phyloP scores from a whole-genome alignment of 163 green algal species.

The Scenedesmus sp. region DNA sequence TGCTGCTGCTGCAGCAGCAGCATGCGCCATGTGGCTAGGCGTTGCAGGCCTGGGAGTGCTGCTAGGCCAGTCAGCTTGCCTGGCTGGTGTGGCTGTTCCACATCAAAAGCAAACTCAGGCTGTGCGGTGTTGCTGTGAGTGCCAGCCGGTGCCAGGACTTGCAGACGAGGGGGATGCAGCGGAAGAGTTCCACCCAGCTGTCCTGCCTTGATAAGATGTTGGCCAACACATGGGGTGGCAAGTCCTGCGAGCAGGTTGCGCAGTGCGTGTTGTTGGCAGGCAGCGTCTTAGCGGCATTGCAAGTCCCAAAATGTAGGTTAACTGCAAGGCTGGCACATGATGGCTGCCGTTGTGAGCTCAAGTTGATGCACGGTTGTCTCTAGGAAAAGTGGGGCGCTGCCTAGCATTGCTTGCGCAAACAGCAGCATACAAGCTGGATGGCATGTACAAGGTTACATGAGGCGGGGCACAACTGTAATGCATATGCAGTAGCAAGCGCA shows the following conservation, averaged over 20 bases:
- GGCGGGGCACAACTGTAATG: too few species aligned
- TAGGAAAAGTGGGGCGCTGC: too few species aligned
- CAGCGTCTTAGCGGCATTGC: neutral
- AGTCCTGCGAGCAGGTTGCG: slow-evolving; percentile 4
- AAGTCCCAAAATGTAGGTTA: neutral
- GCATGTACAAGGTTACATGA: neutral
- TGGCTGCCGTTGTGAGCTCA: too few species aligned
- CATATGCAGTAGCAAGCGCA: neutral
- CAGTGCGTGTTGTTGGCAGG: neutral
- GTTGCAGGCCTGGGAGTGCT: neutral
- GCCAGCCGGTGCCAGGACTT: slow-evolving; percentile 13
- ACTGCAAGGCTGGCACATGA: neutral
- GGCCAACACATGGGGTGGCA: neutral
- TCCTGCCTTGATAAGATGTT: neutral
- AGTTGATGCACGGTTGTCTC: too few species aligned
- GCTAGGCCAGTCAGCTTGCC: neutral
- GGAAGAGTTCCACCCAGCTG: neutral
- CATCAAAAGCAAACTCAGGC: slow-evolving; percentile 20
- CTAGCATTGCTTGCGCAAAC: neutral
- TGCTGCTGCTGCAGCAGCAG: slow-evolving; percentile 3
- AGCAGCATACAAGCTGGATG: neutral
- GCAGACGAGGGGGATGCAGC: slow-evolving; percentile 3
- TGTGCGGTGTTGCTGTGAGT: neutral
- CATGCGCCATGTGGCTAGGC: neutral
- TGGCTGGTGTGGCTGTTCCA: neutral